Conservation (phyloP, 805 yeast species). For the Nakazawaea pomicola region DNA sequence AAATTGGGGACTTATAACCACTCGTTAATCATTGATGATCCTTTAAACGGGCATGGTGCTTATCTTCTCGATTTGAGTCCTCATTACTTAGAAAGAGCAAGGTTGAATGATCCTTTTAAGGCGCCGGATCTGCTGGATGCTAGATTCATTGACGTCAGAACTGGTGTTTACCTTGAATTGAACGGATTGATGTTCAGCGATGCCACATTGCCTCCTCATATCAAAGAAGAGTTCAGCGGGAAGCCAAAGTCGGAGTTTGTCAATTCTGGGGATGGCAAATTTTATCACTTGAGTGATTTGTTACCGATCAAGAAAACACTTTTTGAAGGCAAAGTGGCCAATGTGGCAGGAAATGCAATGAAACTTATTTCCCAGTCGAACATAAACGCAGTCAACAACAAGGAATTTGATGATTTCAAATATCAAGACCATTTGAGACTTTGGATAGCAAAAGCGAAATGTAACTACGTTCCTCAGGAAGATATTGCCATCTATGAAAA, state of each 20-base stretch:
- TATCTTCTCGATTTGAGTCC: conserved; percentile 45
- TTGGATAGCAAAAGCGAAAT: conserved; percentile 31
- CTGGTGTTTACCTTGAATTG: conserved; percentile 56
- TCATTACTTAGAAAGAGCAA: conserved; percentile 41
- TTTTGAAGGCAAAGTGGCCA: conserved; percentile 26
- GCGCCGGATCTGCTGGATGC: conserved; percentile 43
- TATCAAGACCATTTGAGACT: conserved; percentile 31
- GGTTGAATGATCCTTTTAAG: conserved; percentile 39
- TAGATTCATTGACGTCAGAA: conserved; percentile 53
- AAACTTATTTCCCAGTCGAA: conserved; percentile 19
- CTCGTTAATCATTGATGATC: conserved; percentile 39
- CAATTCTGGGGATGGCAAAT: conserved; percentile 30
- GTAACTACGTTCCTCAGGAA: conserved; percentile 35
- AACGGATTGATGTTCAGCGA: conserved; percentile 39
- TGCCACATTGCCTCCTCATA: conserved; percentile 15
- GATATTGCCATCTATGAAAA: conserved; percentile 29
- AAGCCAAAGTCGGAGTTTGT: conserved; percentile 19
- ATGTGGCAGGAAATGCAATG: conserved; percentile 22
- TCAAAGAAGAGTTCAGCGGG: conserved; percentile 13
- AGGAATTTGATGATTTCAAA: conserved; percentile 21
- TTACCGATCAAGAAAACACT: conserved; percentile 23
- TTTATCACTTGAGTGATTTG: conserved; percentile 22
- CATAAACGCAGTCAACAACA: conserved; percentile 17
- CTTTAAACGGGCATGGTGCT: conserved; percentile 39
- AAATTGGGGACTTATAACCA: conserved; percentile 44